Percentiles rank a stretch among this genome's conserved stretches.
These are phyloP conservation scores for Vigna nakashimae DNA, from an alignment of 306 rosid genomes.

Conservation along the genomic window DNA sequence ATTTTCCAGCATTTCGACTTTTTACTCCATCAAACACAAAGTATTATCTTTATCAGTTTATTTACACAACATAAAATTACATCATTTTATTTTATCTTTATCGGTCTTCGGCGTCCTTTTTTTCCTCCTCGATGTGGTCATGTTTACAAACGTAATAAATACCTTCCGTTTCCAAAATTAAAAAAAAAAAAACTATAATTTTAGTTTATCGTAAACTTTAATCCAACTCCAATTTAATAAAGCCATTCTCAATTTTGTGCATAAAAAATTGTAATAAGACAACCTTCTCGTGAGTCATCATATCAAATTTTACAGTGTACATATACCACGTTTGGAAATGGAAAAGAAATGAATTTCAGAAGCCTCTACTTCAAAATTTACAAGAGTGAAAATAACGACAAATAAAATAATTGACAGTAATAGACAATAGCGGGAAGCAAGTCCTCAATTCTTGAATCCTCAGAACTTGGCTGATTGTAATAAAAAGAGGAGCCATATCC, in stretches of 20 bases:
- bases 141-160: too few species aligned
- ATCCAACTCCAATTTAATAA: not conserved
- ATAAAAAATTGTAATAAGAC: not conserved
- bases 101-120: too few species aligned
- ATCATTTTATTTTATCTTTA: too few species aligned
- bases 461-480: conserved; percentile 42
- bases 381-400: conserved; percentile 32
- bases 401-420: conserved; percentile 15
- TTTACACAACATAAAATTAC: too few species aligned
- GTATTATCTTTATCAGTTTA: too few species aligned
- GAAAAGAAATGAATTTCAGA: not conserved
- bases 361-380: conserved; percentile 44
- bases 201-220: too few species aligned
- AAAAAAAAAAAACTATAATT: too few species aligned
- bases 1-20: too few species aligned
- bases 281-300: not conserved
- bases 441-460: conserved; percentile 42
- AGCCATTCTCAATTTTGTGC: not conserved
- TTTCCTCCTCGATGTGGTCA: too few species aligned
- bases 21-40: too few species aligned
- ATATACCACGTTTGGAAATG: conserved; percentile 25
- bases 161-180: too few species aligned
- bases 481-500: conserved; percentile 50
- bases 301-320: conserved; percentile 15
- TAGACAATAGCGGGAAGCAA: conserved; percentile 40